Base-by-base conservation (phyloP, 257 asterid species). In the Cinchona pubescens region DNA sequence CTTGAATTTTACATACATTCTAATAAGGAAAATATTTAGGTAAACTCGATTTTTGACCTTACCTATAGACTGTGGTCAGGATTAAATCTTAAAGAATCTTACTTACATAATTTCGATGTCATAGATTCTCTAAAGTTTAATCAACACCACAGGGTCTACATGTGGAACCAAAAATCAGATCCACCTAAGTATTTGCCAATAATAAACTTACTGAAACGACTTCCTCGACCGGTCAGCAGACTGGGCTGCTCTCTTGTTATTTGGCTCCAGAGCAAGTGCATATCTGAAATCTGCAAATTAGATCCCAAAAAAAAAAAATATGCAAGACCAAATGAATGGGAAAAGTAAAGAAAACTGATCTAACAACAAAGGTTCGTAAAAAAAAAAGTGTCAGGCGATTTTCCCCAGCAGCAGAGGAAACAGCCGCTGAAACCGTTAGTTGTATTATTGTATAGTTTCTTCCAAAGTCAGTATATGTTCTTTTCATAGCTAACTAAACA, bases 241-340 rank as follows among this genome's bases (percentile, higher is more conserved):
- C 87, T 83, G 88, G 29, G 96, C 83, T 76, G 99, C 99, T 86
- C 97, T 86, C 83, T 88, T 94, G 71, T 94, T 94, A n/a, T 88
- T 92, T 67, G 99, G 99, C 88, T 94, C 98, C 7, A 94, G 96
- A 78, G 92, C 94, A 51, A 92, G 97, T 27, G 97, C 98, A 35
- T 83, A 80, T 72, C 84, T 81, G 82, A 92, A 94, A 88, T 94
- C 99, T 94, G 91, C 87, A 73, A 2, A n/a, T 65, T 35, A 30
- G 62, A 40, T 21, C n/a, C n/a, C n/a, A n/a, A 18, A 1, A 10
- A 37, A 34, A 15, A 5, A 10, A 30, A 46, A 59, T n/a, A 61
- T 4, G 15, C 1, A 29, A 75, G 34, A 38, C 9, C 27, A 32
- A 13, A 13, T 23, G 37, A 13, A 35, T 8, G 30, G 35, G 2